A percentile compares a stretch with the other conserved stretches of the same genome.
These are phyloP conservation scores for Aspergillus aculeatinus DNA, from an alignment of 2,329 filamentous ascomycete genomes.

Conservation along the genomic window DNA sequence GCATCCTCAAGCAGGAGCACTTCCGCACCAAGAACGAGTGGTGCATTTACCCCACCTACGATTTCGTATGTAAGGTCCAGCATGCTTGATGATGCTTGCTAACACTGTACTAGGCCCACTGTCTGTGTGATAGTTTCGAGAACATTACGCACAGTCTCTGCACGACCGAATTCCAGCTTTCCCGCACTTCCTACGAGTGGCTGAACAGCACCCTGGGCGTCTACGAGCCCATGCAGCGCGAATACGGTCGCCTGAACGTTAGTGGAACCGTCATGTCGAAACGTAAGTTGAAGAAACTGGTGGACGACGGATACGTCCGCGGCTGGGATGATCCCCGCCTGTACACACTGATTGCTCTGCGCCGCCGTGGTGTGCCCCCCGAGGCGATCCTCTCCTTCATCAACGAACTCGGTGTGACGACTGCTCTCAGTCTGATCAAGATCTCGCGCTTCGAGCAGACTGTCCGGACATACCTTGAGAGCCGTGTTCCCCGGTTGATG, in stretches of 20 bases:
- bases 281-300: slow-evolving; percentile 75
- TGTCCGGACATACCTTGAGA: slow-evolving; percentile 82
- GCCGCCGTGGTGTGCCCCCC: slow-evolving; percentile 81
- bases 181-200: slow-evolving; percentile 86
- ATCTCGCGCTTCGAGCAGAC: slow-evolving; percentile 80
- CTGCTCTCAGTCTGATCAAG: slow-evolving; percentile 74
- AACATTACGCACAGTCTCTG: slow-evolving; percentile 88
- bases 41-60: slow-evolving; percentile 94
- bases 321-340: slow-evolving; percentile 91
- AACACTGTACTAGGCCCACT: slow-evolving; percentile 41
- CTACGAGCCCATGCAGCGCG: slow-evolving; percentile 91
- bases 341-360: slow-evolving; percentile 81
- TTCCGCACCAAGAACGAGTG: slow-evolving; percentile 73
- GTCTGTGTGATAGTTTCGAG: slow-evolving; percentile 89
- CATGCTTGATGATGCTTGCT: neutral
- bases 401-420: slow-evolving; percentile 87
- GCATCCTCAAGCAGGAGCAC: slow-evolving; percentile 62
- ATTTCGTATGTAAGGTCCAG: slow-evolving; percentile 41
- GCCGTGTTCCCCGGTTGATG: slow-evolving; percentile 84
- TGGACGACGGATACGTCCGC: slow-evolving; percentile 73
- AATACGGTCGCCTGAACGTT: slow-evolving; percentile 74
- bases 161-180: slow-evolving; percentile 86
- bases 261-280: slow-evolving; percentile 86
- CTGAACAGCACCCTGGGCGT: slow-evolving; percentile 77
- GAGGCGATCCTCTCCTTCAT: slow-evolving; percentile 87